Evolutionary conservation across 495 filamentous ascomycete genomes (phyloP).

Genomic region (Daldinia vernicosa): DNA sequence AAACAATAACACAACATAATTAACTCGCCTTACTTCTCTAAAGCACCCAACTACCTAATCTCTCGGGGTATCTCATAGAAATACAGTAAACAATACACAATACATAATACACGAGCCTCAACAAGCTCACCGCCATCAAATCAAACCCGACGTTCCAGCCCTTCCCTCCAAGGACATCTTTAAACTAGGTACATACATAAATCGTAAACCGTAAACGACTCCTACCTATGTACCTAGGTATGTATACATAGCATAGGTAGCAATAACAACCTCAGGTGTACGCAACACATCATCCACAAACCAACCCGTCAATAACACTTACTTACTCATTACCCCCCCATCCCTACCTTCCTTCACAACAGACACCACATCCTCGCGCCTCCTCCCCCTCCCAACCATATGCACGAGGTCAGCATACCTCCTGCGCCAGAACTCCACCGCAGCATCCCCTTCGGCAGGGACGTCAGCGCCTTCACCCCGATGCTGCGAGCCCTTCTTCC

Average conservation of each 20-base stretch:
- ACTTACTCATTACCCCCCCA: background rate
- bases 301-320: background rate
- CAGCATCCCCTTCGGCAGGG: constrained; percentile 44
- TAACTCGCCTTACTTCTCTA: too few species aligned
- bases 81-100: background rate
- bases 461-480: constrained; percentile 27
- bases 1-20: too few species aligned
- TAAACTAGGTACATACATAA: background rate
- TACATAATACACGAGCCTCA: background rate
- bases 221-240: background rate
- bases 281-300: background rate
- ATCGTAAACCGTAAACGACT: background rate
- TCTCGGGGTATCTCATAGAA: background rate
- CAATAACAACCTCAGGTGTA: background rate
- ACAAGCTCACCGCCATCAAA: background rate
- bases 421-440: constrained; percentile 50
- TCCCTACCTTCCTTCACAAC: background rate
- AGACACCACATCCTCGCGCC: background rate
- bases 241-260: background rate
- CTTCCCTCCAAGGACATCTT: background rate
- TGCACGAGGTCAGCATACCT: constrained; percentile 51
- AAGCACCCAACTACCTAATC: background rate
- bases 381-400: constrained; percentile 39
- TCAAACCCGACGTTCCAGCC: background rate
- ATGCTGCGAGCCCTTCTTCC: constrained; percentile 45